phyloP scores from a whole-genome alignment of 2,329 filamentous ascomycete species.

The Cercospora sesami region DNA sequence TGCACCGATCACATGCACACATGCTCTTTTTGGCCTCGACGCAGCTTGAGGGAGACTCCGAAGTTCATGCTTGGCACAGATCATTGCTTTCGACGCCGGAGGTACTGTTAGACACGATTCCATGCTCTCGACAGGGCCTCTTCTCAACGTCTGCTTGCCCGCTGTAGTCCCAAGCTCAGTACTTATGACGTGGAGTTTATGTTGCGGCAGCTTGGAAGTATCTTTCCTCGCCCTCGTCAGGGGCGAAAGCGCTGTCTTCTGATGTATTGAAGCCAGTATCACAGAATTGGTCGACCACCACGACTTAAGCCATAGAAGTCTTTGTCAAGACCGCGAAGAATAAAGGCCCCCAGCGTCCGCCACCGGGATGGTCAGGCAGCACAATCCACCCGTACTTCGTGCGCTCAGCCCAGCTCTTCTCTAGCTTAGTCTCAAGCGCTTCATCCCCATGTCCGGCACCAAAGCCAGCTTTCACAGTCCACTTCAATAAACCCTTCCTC shows the following conservation, averaged over 20 bases:
- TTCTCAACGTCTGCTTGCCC: no score
- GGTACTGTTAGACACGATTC: no score
- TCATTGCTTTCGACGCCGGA: no score
- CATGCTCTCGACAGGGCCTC: no score
- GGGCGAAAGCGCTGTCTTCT: background rate
- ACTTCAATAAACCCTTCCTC: constrained; percentile 39
- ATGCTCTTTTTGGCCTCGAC: no score
- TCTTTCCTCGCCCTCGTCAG: background rate
- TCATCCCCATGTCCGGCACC: constrained; percentile 18
- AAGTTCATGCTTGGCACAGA: no score
- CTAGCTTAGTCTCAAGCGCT: constrained; percentile 25
- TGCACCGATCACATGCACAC: no score
- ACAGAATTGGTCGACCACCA: background rate
- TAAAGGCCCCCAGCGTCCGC: constrained; percentile 44
- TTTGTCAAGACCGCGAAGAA: constrained; percentile 45
- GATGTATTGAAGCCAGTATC: background rate
- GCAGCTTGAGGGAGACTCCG: no score
- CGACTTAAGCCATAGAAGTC: constrained; percentile 11
- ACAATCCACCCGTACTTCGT: constrained; percentile 45
- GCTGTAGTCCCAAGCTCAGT: background rate
- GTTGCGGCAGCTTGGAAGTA: background rate
- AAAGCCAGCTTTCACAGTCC: constrained; percentile 38
- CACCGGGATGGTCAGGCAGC: constrained; percentile 43
- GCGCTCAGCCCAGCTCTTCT: constrained; percentile 33
- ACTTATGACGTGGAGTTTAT: background rate